A percentile compares a stretch with the other conserved stretches of the same genome.
phyloP scores from a whole-genome alignment of 371 early-diverging fungal species.

The Chytridium lagenaria region DNA sequence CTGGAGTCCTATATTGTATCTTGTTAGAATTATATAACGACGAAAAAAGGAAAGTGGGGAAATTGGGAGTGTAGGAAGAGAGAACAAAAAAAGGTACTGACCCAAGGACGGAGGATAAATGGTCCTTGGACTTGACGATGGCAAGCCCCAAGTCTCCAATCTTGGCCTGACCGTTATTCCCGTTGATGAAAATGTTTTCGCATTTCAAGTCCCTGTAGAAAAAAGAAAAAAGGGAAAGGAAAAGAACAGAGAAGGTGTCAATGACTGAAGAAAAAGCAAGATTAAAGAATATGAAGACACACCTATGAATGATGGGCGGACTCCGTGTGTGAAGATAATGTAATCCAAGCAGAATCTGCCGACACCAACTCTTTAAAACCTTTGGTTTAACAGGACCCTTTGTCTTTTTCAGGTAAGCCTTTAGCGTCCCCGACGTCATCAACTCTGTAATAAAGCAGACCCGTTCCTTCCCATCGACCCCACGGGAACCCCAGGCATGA shows the following conservation, averaged over 20 bases:
- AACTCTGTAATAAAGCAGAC: constrained; percentile 91
- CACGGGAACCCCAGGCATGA: constrained; percentile 35
- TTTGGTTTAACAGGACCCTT: constrained; percentile 75
- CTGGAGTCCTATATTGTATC: constrained; percentile 74
- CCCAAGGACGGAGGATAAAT: constrained; percentile 68
- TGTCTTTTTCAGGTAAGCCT: constrained; percentile 77
- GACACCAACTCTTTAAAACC: constrained; percentile 80
- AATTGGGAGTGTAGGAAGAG: no score
- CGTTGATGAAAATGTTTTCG: constrained; percentile 90
- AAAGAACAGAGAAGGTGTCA: not conserved
- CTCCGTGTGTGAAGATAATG: constrained; percentile 79
- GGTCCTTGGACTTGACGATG: constrained; percentile 64
- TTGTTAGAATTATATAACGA: not conserved
- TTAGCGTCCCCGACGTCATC: constrained; percentile 90
- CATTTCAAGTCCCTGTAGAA: constrained; percentile 56
- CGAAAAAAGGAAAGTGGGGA: no score
- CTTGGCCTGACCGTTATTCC: constrained; percentile 87
- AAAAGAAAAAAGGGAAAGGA: not conserved
- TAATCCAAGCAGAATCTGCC: constrained; percentile 82
- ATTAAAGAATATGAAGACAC: no score
- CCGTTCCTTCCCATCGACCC: constrained; percentile 58
- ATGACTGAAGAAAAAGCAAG: not conserved
- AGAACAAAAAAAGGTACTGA: constrained; percentile 45
- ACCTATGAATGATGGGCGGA: constrained; percentile 89
- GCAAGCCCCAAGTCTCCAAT: constrained; percentile 91